phyloP scores from a whole-genome alignment of 805 yeast species.

The Cyberlindnera misumaiensis region DNA sequence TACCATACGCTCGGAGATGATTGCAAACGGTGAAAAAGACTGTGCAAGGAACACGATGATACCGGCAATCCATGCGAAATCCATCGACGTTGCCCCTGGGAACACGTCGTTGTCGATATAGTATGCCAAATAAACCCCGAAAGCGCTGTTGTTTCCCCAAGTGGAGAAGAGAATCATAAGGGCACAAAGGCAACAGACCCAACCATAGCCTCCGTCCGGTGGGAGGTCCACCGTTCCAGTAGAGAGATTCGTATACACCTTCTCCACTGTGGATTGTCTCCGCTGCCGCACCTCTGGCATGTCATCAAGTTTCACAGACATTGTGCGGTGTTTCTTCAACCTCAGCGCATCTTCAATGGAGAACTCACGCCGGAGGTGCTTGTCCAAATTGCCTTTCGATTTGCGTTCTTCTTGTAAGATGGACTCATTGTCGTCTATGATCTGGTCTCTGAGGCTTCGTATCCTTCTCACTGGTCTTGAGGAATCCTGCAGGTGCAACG shows the following conservation, averaged over 20 bases:
- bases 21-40: slow-evolving; percentile 50
- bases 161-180: slow-evolving; percentile 47
- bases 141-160: slow-evolving; percentile 62
- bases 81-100: slow-evolving; percentile 47
- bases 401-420: slow-evolving; percentile 8
- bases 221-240: slow-evolving; percentile 32
- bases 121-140: slow-evolving; percentile 55
- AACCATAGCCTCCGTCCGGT: slow-evolving; percentile 66
- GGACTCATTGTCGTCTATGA: slow-evolving; percentile 11
- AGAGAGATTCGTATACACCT: slow-evolving; percentile 29
- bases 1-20: slow-evolving; percentile 39
- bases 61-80: slow-evolving; percentile 66
- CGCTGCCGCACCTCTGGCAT: slow-evolving; percentile 1
- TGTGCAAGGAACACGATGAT: slow-evolving; percentile 51
- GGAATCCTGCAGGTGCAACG: slow-evolving; percentile 1
- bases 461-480: slow-evolving; percentile 5
- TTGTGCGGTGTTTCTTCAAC: slow-evolving; percentile 1
- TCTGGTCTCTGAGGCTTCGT: slow-evolving; percentile 9
- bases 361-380: slow-evolving; percentile 8
- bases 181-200: slow-evolving; percentile 52
- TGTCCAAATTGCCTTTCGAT: slow-evolving; percentile 8
- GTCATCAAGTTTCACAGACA: background rate
- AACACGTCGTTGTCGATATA: slow-evolving; percentile 46
- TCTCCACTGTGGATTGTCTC: slow-evolving; percentile 14
- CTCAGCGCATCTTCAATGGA: slow-evolving; percentile 14